Evolutionary conservation across 805 yeast genomes (phyloP).

Genomic region (Saccharomycopsis guyanensis): DNA sequence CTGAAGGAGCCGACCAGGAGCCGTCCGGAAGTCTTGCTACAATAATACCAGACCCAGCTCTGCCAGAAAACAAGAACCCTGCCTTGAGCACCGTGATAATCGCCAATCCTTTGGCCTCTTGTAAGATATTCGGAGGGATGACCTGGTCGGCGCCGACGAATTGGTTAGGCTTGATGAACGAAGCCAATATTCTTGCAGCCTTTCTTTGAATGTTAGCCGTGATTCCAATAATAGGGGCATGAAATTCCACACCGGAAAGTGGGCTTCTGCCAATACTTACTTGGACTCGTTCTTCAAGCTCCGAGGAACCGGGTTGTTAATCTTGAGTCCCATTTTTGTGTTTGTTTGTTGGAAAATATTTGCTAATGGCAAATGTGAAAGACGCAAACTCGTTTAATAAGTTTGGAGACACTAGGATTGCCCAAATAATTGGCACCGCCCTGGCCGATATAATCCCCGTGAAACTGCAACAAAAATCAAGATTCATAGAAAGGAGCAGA

Average conservation of each 20-base stretch:
- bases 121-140: slow-evolving; percentile 81
- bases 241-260: no score
- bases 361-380: no score
- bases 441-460: no score
- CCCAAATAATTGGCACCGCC: not conserved
- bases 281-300: slow-evolving; percentile 78
- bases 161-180: slow-evolving; percentile 93
- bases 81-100: slow-evolving; percentile 92
- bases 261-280: slow-evolving; percentile 41
- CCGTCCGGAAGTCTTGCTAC: slow-evolving; percentile 94
- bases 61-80: slow-evolving; percentile 90
- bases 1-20: slow-evolving; percentile 95
- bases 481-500: no score
- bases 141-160: slow-evolving; percentile 80
- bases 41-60: slow-evolving; percentile 96
- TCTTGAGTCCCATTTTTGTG: slow-evolving; percentile 43
- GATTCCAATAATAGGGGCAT: no score
- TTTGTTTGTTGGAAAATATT: not conserved
- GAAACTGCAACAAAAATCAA: no score
- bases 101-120: slow-evolving; percentile 89
- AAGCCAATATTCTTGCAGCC: slow-evolving; percentile 86
- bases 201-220: slow-evolving; percentile 42
- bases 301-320: slow-evolving; percentile 93
- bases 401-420: not conserved
- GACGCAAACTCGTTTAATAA: not conserved